Evolutionary conservation across 2,329 filamentous ascomycete genomes (phyloP).

Genomic region (Blastomyces percursus): DNA sequence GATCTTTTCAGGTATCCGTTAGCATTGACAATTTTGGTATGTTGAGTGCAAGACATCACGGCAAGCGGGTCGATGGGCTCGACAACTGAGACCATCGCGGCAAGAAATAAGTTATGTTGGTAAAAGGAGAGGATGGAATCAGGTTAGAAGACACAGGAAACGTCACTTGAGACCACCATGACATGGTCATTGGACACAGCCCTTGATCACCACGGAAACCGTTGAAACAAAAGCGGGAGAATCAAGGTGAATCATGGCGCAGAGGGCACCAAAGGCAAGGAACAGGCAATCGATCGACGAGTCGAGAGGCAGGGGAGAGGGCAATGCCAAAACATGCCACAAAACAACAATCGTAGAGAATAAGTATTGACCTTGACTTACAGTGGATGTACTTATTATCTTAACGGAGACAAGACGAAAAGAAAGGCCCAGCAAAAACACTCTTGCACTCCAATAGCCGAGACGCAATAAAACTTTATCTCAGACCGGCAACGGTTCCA

Average conservation of each 20-base stretch:
- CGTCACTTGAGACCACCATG: background rate
- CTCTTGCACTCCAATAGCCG: background rate
- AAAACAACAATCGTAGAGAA: background rate
- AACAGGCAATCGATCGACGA: background rate
- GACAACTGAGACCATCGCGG: background rate
- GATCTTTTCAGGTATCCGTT: slow-evolving; percentile 23
- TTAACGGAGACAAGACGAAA: background rate
- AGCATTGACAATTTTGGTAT: slow-evolving; percentile 15
- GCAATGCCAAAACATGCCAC: background rate
- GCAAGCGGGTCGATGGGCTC: background rate
- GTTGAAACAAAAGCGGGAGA: background rate
- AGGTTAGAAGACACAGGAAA: background rate
- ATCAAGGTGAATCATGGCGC: background rate
- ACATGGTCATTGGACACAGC: background rate
- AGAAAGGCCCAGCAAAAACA: background rate
- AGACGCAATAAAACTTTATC: background rate
- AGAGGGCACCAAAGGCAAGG: background rate
- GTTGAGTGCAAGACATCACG: background rate
- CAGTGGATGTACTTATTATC: background rate
- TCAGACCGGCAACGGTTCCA: background rate
- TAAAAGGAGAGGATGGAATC: background rate
- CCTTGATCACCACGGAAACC: slow-evolving; percentile 1
- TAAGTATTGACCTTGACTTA: background rate
- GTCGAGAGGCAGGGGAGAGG: background rate
- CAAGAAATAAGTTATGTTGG: background rate